Percentiles rank a stretch among this genome's conserved stretches.
Evolutionary conservation across 2,329 filamentous ascomycete species (phyloP).

Genomic region (Neophaeococcomyces mojaviensis): DNA sequence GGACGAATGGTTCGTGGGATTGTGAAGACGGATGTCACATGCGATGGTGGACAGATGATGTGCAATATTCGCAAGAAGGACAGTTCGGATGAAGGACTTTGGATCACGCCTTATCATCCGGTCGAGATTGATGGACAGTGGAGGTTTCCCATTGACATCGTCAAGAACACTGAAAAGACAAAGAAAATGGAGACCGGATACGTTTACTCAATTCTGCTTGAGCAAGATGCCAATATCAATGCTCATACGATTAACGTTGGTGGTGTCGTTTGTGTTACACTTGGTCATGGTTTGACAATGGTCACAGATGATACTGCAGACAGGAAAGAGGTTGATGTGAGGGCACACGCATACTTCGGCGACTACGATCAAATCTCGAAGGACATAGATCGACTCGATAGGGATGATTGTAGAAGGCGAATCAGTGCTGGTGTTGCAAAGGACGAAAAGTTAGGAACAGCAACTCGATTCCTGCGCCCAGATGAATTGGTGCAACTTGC

Average conservation of each 20-base stretch:
- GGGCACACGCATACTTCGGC: slow-evolving; percentile 51
- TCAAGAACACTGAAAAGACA: slow-evolving; percentile 30
- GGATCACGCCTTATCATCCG: slow-evolving; percentile 57
- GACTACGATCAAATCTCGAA: slow-evolving; percentile 40
- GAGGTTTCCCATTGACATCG: slow-evolving; percentile 41
- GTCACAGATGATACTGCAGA: too few species aligned
- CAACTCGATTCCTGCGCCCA: slow-evolving; percentile 15
- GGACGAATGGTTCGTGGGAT: slow-evolving; percentile 44
- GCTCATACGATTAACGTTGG: slow-evolving; percentile 45
- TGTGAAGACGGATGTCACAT: slow-evolving; percentile 41
- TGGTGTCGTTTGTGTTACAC: slow-evolving; percentile 46
- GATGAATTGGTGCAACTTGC: background rate
- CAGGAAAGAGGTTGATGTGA: slow-evolving; percentile 31
- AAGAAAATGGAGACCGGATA: slow-evolving; percentile 32
- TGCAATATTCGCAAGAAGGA: slow-evolving; percentile 35
- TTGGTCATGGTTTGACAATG: slow-evolving; percentile 52
- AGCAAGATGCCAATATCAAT: slow-evolving; percentile 36
- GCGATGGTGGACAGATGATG: slow-evolving; percentile 29
- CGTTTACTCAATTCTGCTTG: slow-evolving; percentile 52
- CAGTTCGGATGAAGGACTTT: slow-evolving; percentile 25
- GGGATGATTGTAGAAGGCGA: slow-evolving; percentile 35
- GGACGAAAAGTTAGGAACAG: slow-evolving; percentile 32
- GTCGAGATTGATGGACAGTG: slow-evolving; percentile 38
- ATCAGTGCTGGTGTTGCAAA: slow-evolving; percentile 39
- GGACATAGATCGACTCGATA: slow-evolving; percentile 32